Conservation (phyloP, 805 yeast species). For the Saccharomycopsis fermentans region DNA sequence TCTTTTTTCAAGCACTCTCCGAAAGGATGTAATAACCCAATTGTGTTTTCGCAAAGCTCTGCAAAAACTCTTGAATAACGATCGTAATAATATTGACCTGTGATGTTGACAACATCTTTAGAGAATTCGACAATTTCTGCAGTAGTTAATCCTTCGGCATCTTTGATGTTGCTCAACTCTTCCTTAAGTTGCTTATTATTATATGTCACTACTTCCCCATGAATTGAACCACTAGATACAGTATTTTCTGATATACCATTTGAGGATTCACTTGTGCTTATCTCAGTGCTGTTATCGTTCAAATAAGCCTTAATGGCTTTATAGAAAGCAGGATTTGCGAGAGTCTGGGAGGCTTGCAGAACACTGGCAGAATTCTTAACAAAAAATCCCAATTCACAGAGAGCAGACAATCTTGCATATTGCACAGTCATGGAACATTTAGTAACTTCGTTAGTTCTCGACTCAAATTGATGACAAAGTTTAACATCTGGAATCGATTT, state of each 20-base stretch:
- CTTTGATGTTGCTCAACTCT: not conserved
- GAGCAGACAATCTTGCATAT: not conserved
- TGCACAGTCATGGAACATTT: not conserved
- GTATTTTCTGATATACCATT: not conserved
- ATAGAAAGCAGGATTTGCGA: not conserved
- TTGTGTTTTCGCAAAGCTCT: not conserved
- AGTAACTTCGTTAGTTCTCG: not conserved
- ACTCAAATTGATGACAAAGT: not conserved
- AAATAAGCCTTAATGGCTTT: not conserved
- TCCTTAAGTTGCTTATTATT: not conserved
- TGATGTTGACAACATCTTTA: not conserved
- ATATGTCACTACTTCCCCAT: not conserved
- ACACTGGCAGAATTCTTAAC: not conserved
- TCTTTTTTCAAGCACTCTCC: not conserved
- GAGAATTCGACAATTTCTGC: not conserved
- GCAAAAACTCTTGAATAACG: not conserved
- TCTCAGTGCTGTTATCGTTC: not conserved
- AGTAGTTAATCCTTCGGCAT: not conserved
- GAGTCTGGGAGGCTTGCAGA: not conserved
- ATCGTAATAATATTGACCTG: not conserved
- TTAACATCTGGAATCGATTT: not conserved
- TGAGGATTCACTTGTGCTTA: not conserved
- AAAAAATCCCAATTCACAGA: not conserved
- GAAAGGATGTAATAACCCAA: not conserved
- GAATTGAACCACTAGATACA: not conserved